Evolutionary conservation across 2,329 filamentous ascomycete genomes (phyloP), one percentile per base, ranked within the genome.

Genomic region (Pyrenochaeta sp.): DNA sequence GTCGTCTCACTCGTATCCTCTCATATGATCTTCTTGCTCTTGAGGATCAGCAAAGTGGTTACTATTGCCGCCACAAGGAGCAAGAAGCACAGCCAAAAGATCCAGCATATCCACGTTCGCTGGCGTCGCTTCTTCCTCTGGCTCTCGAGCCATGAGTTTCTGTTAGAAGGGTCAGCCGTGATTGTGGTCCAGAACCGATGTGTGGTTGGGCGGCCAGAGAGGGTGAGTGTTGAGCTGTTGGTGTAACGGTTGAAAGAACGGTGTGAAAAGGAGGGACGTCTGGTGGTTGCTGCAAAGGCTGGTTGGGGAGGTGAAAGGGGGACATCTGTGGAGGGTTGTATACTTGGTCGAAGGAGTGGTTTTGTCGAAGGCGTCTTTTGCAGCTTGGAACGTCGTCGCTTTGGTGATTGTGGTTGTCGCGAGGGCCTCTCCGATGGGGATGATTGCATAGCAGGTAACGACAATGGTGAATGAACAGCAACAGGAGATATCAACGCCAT

Each of bases 131-230:
- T 86, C 43, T 70, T 70, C 14, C 76, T 73, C 71, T 86, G 78
- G 6, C 74, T 74, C 31, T 75, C 76, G 29, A 87, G 82, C 84
- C 84, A 87, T 45, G 78, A 78, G 59, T 82, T 75, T 51, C 83
- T 85, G 58, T 56, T 55, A 10, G 49, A 37, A 14, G 63, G 59
- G 67, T 71, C 60, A 69, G 61, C 58, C 32, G 63, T 57, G 31
- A 74, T 68, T 18, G 60, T 62, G 5, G 72, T 74, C 61, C 68
- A 71, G 57, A 71, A 74, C 15, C 66, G 74, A 23, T 60, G 56
- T 17, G 56, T 59, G 7, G 51, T 47, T 1, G 69, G 68, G 29
- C 71, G 67, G 7, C 65, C 67, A 2, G 60, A 64, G 14, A 73
- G 57, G 7, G 54, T 54, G 17, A 66, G 60, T 57, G 61, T 59